Evolutionary conservation across 306 rosid species (phyloP).

Genomic region (Betula pendula): DNA sequence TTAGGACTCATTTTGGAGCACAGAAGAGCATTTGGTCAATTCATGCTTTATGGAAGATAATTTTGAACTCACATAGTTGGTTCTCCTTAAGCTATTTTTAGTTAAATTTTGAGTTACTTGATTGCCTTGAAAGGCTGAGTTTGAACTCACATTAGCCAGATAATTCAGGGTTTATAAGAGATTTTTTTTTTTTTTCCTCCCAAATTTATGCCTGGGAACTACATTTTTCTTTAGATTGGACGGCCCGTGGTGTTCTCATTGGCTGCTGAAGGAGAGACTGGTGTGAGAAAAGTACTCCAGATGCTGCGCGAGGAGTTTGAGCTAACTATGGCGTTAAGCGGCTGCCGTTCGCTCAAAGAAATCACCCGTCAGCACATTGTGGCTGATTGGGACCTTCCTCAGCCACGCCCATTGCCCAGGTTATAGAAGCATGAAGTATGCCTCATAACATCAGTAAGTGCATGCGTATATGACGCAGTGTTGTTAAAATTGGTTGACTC

Average conservation of each 20-base stretch:
- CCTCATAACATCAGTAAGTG: not conserved
- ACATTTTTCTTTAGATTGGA: slow-evolving; percentile 56
- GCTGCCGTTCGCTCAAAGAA: slow-evolving; percentile 80
- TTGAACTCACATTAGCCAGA: too few relatives aligned
- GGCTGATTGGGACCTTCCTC: slow-evolving; percentile 78
- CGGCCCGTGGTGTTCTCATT: slow-evolving; percentile 82
- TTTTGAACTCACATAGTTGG: too few relatives aligned
- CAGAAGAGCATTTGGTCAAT: not conserved
- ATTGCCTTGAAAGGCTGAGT: too few relatives aligned
- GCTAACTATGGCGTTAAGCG: slow-evolving; percentile 90
- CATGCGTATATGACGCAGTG: not conserved
- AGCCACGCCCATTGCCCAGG: slow-evolving; percentile 44
- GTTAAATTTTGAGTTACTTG: too few relatives aligned
- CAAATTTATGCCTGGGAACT: slow-evolving; percentile 1
- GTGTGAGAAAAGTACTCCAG: slow-evolving; percentile 79
- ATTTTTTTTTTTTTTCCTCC: not conserved
- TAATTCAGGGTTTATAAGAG: too few relatives aligned
- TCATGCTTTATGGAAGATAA: too few relatives aligned
- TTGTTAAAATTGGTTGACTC: slow-evolving; percentile 1
- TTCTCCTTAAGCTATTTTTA: too few relatives aligned
- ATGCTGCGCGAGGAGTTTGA: slow-evolving; percentile 88
- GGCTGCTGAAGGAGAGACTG: slow-evolving; percentile 91
- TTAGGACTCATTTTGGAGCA: not conserved
- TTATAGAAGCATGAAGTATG: slow-evolving; percentile 46
- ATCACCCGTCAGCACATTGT: slow-evolving; percentile 81